Evolutionary conservation across 345 rosid species (phyloP).

Genomic region (Eucalyptus sp.): DNA sequence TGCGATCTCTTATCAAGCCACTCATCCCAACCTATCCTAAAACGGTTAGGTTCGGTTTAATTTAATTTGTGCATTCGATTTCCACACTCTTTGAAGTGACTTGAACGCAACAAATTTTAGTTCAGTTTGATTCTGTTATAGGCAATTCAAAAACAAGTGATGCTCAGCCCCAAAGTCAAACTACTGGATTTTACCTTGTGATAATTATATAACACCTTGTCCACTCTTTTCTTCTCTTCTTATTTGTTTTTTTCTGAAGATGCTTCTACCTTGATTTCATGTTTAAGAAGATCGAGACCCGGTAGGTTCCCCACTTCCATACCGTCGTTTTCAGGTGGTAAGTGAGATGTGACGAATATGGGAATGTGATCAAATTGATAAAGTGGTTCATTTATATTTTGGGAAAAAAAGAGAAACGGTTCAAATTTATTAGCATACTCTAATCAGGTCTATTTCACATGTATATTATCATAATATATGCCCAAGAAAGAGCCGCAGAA

Average conservation of each 20-base stretch:
- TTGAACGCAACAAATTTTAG: background rate
- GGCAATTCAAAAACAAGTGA: background rate
- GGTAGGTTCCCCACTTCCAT: background rate
- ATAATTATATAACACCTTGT: background rate
- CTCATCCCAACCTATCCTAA: background rate
- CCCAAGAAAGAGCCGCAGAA: background rate
- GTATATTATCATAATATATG: background rate
- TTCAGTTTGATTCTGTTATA: background rate
- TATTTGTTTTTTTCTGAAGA: background rate
- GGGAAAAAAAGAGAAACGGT: background rate
- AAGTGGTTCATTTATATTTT: background rate
- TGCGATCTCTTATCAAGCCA: background rate
- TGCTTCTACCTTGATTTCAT: background rate
- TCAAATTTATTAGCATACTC: background rate
- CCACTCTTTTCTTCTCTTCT: background rate
- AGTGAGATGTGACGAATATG: background rate
- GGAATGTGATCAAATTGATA: background rate
- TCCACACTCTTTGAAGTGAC: background rate
- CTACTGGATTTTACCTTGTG: background rate
- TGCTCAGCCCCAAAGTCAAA: background rate
- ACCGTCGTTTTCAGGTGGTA: background rate
- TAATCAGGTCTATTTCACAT: background rate
- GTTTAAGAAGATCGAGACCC: background rate
- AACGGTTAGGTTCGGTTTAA: rapidly evolving
- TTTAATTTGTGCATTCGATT: background rate